Evolutionary conservation across 2,329 filamentous ascomycete genomes (phyloP), one percentile per base, ranked within the genome.

Genomic region (Teratosphaeria viscida): DNA sequence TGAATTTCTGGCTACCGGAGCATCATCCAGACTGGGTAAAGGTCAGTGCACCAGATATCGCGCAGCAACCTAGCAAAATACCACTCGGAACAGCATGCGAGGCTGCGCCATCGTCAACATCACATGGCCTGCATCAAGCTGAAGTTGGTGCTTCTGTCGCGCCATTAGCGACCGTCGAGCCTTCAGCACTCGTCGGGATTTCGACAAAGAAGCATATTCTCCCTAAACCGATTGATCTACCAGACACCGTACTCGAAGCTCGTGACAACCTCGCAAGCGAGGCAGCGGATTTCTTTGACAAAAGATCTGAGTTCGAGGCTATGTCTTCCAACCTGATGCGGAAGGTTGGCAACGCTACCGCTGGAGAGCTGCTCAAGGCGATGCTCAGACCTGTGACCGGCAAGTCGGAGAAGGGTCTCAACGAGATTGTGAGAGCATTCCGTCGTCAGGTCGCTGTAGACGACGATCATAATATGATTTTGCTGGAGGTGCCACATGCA

Each of bases 1-100:
- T 86, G 4, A 77, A 85, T 1, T 81, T 85, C 5, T 90, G 83
- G 62, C 71, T 87, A n/a, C 83, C 85, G 0, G 67, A 66, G 2
- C 81, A 81, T 60, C 69, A 68, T 1, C 43, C 43, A 49, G 43
- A 49, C 16, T 49, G 43, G 43, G 43, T 49, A n/a, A 19, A 49
- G 19, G 2, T 6, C 43, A 49, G 10, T 16, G 19, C 16, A 7
- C n/a, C 43, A 49, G 16, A 49, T 10, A 49, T 11, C 11, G 37
- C 37, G 16, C 16, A 49, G 43, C 43, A 49, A 19, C 8, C 5
- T 7, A 19, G 43, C 43, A n/a, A 49, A 19, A 23, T 6, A 2
- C 8, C 43, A 49, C 16, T 19, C 19, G 5, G 10, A 19, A 23
- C 3, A 6, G 19, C 16, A 49, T 11, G 8, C n/a, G 43, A 49